Evolutionary conservation across 306 rosid species (phyloP).

Genomic region (Trichosanthes cucumerina): DNA sequence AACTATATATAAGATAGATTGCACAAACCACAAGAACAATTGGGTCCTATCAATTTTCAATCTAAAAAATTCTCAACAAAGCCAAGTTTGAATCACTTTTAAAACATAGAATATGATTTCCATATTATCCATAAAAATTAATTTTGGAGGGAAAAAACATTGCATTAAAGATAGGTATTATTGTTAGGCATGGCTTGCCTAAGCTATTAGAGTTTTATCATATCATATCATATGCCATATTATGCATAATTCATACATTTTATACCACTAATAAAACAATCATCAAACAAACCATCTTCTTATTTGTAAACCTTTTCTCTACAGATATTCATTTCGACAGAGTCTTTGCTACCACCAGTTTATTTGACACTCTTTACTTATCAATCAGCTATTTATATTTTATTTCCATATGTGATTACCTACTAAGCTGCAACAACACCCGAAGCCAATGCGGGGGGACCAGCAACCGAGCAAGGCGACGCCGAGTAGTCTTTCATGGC

Average conservation of each 20-base stretch:
- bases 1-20: no score
- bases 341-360: neutral
- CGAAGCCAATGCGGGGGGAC: constrained; percentile 28
- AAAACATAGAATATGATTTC: neutral
- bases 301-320: neutral
- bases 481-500: constrained; percentile 31
- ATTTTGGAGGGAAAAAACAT: neutral
- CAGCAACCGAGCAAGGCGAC: constrained; percentile 34
- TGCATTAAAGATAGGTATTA: neutral
- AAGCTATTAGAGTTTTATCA: neutral
- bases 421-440: constrained; percentile 51
- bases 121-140: neutral
- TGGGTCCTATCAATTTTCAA: neutral
- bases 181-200: neutral
- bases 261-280: neutral
- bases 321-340: neutral
- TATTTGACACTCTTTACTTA: neutral
- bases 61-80: neutral
- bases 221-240: neutral
- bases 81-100: neutral
- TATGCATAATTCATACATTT: constrained; percentile 3
- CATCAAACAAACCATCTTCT: neutral
- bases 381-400: neutral
- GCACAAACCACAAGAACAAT: neutral
- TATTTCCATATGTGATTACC: neutral